Evolutionary conservation across 139 green algal genomes (phyloP), one percentile per base, ranked within the genome.

Genomic region (Chlorella sp.): DNA sequence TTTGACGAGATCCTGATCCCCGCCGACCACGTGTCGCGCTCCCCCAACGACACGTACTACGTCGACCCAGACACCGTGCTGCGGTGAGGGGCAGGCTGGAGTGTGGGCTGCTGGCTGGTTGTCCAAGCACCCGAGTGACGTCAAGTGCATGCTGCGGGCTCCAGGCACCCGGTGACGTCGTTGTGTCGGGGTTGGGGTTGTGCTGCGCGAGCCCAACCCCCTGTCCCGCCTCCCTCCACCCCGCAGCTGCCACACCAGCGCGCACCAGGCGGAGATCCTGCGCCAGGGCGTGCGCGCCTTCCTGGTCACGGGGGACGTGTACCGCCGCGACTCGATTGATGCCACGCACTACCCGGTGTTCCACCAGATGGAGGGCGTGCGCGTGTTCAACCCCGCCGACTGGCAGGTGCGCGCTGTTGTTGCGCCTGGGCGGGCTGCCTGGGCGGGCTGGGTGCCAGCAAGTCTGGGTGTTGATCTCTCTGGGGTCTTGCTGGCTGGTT

Each of bases 291-390:
- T 97, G 65, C 65, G 76, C 0, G 90, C 92, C 8, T 99, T 99
- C 87, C 92, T 99, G 1, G 91, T 98, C 8, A 99, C 96, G 69
- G 96, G 97, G 14, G 96, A 99, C 84, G 97, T 99, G 79, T 99
- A 99, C 91, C 46, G 95, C 30, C 91, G 97, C 34, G 97, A 99
- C 91, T 92, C 92, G 58, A 98, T 99, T 76, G 97, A 99, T 86
- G 90, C 96, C 48, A 99, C 97, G 5, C 97, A 99, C 92, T 99
- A 99, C 92, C 97, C 97, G 0, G 97, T 99, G 20, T 99, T 99
- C 87, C 97, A 99, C 87, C 97, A 99, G 91, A 99, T 99, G 96
- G 97, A 99, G 92, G 97, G 96, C 58, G 94, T 98, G 85, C 80
- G 81, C 38, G 70, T 88, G 43, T 85, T 85, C 28, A 30, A 9